A percentile compares a stretch with the other conserved stretches of the same genome.
phyloP scores from a whole-genome alignment of 441 rosid genomes.

The Metrosideros polymorpha region DNA sequence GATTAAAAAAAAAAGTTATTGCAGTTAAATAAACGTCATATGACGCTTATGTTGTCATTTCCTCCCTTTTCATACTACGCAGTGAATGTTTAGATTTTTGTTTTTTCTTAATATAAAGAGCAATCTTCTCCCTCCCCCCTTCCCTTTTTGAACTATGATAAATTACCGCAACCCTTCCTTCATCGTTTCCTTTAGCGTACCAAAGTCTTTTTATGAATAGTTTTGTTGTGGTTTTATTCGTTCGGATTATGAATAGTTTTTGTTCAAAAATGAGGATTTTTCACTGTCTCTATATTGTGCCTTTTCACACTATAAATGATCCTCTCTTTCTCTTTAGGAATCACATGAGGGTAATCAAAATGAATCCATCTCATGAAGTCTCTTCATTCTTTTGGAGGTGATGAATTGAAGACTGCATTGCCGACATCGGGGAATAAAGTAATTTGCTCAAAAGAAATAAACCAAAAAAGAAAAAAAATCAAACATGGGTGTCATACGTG shows the following conservation, averaged over 20 bases:
- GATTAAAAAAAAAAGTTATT: no score
- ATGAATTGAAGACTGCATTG: neutral
- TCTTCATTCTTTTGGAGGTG: neutral
- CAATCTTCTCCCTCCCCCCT: no score
- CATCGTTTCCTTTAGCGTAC: neutral
- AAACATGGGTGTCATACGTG: neutral
- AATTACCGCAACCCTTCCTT: neutral
- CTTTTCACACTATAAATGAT: neutral
- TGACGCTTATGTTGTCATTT: no score
- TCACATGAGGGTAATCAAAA: neutral
- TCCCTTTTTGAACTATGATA: no score
- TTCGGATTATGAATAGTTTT: no score
- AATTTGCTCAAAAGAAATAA: neutral
- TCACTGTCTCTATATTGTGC: neutral
- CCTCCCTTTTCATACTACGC: neutral
- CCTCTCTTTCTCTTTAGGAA: neutral
- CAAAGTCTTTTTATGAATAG: neutral
- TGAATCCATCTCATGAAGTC: neutral
- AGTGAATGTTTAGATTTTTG: neutral
- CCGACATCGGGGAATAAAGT: neutral
- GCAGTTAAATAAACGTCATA: no score
- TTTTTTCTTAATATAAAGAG: neutral
- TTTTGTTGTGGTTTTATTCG: no score
- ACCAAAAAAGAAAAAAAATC: neutral
- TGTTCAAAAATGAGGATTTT: neutral